Evolutionary conservation across 768 basidiomycete species (phyloP), one percentile per base, ranked within the genome.

Genomic region (Mrakia blollopis): DNA sequence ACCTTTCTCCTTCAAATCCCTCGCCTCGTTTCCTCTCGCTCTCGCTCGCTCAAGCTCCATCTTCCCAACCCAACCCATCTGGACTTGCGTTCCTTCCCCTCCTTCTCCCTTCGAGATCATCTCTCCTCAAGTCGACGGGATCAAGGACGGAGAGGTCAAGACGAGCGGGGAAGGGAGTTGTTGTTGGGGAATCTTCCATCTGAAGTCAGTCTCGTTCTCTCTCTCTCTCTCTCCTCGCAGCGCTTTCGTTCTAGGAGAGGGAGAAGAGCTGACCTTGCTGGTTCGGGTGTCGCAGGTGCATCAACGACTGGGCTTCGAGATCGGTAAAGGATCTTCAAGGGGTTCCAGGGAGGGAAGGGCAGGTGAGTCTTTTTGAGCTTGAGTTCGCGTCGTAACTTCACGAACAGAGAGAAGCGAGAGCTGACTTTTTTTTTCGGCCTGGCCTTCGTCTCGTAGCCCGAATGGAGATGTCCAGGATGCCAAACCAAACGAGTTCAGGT

Each of bases 301-400:
- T 78, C 68, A 69, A 71, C n/a, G 77, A 78, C 44, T 78, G 77
- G 77, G 72, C 77, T 25, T 57, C 73, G 30, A 39, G 73, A n/a
- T 73, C 73, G 10, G 77, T 76, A 52, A 76, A 76, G 63, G 75
- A 74, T 3, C 16, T 74, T 18, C 30, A 63, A 25, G 44, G 50
- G 28, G 69, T 70, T 11, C 54, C n/a, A n/a, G 41, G 41, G 21
- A 32, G 72, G 23, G 72, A 65, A 41, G 76, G 62, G 10, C 57
- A 61, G 57, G 57, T 57, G 57, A 25, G 57, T n/a, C n/a, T n/a
- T n/a, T n/a, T 25, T 28, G 3, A n/a, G 25, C 25, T 57, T 14
- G 25, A 10, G 25, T 57, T 57, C n/a, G 18, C 18, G n/a, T 57
- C 57, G 28, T 28, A n/a, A n/a, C n/a, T 28, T 50, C 47, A 18